Base-by-base conservation (phyloP, 2,329 filamentous ascomycete genomes). In the Elsinoe australis region DNA sequence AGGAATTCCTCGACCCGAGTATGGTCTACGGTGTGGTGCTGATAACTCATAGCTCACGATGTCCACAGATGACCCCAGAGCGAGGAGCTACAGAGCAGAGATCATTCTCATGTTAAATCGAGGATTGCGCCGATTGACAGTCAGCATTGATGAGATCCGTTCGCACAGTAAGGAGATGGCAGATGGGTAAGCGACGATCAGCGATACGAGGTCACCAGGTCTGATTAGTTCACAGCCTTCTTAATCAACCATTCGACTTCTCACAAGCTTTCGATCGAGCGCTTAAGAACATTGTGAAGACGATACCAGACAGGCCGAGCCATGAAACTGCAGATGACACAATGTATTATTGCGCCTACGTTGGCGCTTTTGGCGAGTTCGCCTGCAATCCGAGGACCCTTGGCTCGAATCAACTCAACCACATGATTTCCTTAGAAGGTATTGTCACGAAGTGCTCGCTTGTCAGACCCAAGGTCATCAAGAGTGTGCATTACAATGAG, bases 381-480 rank as follows among this genome's bases (percentile, higher is more conserved):
- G 78, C 89, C 9, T 95, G 89, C 75, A 98, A 95, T 61, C 92
- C 92, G 32, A 80, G 92, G 56, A 96, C 92, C 0, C 71, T 98
- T 22, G 87, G 87, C 44, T 95, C 90, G 2, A 76, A 80, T 32
- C 86, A 94, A 59, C 77, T 98, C 49, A 98, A 98, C 67, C 83
- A 86, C 61, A 95, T 98, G 89, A 86, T 98, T 10, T 95, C 89
- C 3, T 76, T 98, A 45, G 92, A 98, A 68, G 92, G 92, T 38
- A 98, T 98, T 59, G 92, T 98, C 33, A 98, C 92, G 28, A 85
- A 92, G 65, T 94, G 87, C 68, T 95, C 89, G 18, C 75, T 98
- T 15, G 94, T 98, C 54, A 79, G 94, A 49, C 92, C 92, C 8
- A 98, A 98, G 69, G 81, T 98, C n/a, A 83, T 96, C 53, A 94